Base-by-base conservation (phyloP, 2,329 filamentous ascomycete genomes). In the Penicillium sp. region DNA sequence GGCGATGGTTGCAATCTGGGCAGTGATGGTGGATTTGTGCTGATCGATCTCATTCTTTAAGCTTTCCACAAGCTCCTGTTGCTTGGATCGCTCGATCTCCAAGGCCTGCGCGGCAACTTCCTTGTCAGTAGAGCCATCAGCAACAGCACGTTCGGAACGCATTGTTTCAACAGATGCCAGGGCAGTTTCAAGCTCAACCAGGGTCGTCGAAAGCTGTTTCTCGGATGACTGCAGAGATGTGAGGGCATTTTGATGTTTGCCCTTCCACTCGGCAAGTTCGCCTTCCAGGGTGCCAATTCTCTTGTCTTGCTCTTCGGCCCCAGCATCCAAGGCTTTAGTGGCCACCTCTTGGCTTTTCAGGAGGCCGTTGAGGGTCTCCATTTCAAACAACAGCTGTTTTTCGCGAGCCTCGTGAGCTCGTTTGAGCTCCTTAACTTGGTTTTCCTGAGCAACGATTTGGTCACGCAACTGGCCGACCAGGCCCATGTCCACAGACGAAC, bases 401-500 rank as follows among this genome's bases (percentile, higher is more conserved):
- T 97, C 93, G 23, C 90, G 85, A 12, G 78, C 73, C n/a, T 81
- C 80, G 60, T 97, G 86, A 0, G 83, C 79, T 42, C 90, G 85
- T 45, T 90, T 88, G 64, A 96, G 80, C 46, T 84, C 78, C 52
- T 82, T 81, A 56, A 97, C 86, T 67, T 93, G 86, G 60, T 83
- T 87, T 72, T 97, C 92, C 61, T 88, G 95, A 70, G 91, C 86
- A 66, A 92, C 84, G 4, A 99, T 82, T 71, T 97, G 91, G 56
- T 95, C 90, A 52, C 90, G 88, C 77, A 99, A 84, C 13, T 87
- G 88, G 4, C 90, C 88, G 26, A 97, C 87, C 58, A 97, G 86
- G 0, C 90, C 92, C 69, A 97, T 95, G 67, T 99, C 94, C 67
- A 96, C 87, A 7, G 91, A 89, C 20, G 89, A 88, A 2, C 81